These are phyloP conservation scores for Cordyceps farinosa DNA, from an alignment of 2,329 filamentous ascomycete species.

Conservation along the genomic window DNA sequence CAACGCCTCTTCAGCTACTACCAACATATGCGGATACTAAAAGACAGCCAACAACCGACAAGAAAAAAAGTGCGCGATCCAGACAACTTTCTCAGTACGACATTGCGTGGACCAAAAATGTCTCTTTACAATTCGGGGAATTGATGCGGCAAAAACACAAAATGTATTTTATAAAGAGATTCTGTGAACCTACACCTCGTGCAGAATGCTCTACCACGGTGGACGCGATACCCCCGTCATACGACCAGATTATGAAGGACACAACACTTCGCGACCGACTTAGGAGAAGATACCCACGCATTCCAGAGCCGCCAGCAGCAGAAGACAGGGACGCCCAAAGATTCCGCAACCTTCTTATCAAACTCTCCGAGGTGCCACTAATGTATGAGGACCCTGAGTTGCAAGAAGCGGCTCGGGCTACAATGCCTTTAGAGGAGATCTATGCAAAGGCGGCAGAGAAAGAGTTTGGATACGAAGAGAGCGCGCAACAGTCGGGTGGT, in stretches of 20 bases:
- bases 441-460: conserved; percentile 95
- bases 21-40: neutral
- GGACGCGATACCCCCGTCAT: neutral
- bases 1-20: neutral
- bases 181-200: neutral
- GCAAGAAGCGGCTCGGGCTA: conserved; percentile 82
- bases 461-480: conserved; percentile 74
- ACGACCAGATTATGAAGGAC: neutral
- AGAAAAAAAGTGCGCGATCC: neutral
- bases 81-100: neutral
- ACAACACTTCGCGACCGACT: conserved; percentile 22
- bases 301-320: conserved; percentile 67
- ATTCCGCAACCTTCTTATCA: conserved; percentile 77
- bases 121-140: neutral
- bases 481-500: conserved; percentile 44
- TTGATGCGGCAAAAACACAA: neutral
- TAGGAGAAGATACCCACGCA: conserved; percentile 47
- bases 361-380: conserved; percentile 53
- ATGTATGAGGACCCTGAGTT: conserved; percentile 89
- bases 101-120: neutral
- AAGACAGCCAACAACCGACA: neutral
- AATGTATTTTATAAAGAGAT: neutral
- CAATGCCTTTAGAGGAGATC: conserved; percentile 83
- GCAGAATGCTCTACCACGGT: neutral
- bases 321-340: conserved; percentile 65